phyloP scores from a whole-genome alignment of 2,329 filamentous ascomycete genomes.

The Massarina eburnea region DNA sequence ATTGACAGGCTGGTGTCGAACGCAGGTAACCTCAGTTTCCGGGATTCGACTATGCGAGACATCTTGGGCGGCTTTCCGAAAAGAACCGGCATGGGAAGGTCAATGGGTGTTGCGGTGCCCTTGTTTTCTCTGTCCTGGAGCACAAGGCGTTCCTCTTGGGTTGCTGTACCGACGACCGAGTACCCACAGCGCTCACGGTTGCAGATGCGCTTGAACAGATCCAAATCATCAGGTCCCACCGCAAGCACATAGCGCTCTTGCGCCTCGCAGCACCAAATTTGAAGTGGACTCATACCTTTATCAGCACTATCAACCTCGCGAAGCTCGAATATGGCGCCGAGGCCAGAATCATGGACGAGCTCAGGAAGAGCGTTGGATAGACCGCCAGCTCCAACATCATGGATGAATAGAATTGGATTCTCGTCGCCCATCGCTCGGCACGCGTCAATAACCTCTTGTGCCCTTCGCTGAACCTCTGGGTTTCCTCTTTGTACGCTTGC shows the following conservation, averaged over 20 bases:
- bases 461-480: constrained; percentile 90
- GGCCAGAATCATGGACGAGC: constrained; percentile 86
- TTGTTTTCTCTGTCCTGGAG: constrained; percentile 79
- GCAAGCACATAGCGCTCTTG: constrained; percentile 95
- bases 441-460: constrained; percentile 97
- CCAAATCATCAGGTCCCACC: constrained; percentile 77
- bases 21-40: constrained; percentile 65
- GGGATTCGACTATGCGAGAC: constrained; percentile 70
- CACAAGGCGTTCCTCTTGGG: constrained; percentile 72
- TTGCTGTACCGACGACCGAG: constrained; percentile 83
- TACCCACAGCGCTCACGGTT: constrained; percentile 87
- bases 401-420: constrained; percentile 94
- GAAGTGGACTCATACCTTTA: constrained; percentile 87
- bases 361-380: constrained; percentile 83
- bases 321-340: constrained; percentile 91
- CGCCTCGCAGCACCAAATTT: constrained; percentile 97
- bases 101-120: constrained; percentile 76
- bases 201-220: constrained; percentile 68
- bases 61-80: constrained; percentile 88
- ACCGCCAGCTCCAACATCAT: constrained; percentile 94
- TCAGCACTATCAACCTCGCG: constrained; percentile 90
- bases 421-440: constrained; percentile 81
- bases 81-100: constrained; percentile 83
- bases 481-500: constrained; percentile 97
- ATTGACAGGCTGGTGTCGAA: constrained; percentile 76